Percentiles rank a stretch among this genome's conserved stretches.
Evolutionary conservation across 257 asterid species (phyloP).

Genomic region (Nicotiana paniculata): DNA sequence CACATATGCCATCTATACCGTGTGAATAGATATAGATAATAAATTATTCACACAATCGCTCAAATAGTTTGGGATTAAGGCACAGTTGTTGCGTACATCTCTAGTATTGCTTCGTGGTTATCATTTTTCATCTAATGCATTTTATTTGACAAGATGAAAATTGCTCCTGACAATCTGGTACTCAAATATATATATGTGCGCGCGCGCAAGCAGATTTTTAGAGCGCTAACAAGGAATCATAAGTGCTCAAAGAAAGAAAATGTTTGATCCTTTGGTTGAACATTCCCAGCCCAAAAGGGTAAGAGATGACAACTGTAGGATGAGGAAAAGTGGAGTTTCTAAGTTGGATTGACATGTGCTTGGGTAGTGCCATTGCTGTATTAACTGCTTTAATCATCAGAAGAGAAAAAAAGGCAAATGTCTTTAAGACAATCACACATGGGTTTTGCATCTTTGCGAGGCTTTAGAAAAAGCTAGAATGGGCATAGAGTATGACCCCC

Average conservation of each 20-base stretch:
- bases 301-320: constrained; percentile 17
- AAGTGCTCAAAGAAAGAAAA: not conserved
- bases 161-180: not conserved
- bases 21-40: too few relatives aligned
- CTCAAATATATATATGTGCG: too few relatives aligned
- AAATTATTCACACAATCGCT: too few relatives aligned
- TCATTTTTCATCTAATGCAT: not conserved
- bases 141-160: not conserved
- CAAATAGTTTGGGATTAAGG: not conserved
- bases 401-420: constrained; percentile 3
- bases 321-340: not conserved
- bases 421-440: constrained; percentile 11
- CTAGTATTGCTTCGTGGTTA: not conserved
- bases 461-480: too few relatives aligned
- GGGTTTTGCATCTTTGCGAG: too few relatives aligned
- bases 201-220: too few relatives aligned
- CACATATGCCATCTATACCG: not conserved
- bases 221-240: too few relatives aligned
- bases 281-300: constrained; percentile 4
- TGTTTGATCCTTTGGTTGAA: not conserved
- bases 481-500: too few relatives aligned
- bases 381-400: not conserved
- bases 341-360: constrained; percentile 19
- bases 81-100: not conserved
- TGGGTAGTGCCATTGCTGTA: not conserved